A percentile compares a stretch with the other conserved stretches of the same genome.
These are phyloP conservation scores for Kingdonia uniflora DNA, from an alignment of 164 flowering plant species.

Conservation along the genomic window DNA sequence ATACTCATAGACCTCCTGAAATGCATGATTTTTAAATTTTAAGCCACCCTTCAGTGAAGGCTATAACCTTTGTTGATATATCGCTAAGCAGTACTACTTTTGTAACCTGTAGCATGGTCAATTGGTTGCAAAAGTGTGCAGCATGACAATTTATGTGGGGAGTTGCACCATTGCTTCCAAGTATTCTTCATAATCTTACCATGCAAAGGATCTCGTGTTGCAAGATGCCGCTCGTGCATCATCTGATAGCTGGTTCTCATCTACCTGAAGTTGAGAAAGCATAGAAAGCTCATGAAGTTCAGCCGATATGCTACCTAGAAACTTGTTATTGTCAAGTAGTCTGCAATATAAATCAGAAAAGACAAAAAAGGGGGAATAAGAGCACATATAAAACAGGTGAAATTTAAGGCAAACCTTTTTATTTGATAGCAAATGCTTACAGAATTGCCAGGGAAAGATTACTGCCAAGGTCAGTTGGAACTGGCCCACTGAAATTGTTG, in stretches of 20 bases:
- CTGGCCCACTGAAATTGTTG: slow-evolving; percentile 48
- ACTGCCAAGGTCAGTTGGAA: slow-evolving; percentile 39
- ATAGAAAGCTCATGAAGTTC: slow-evolving; percentile 28
- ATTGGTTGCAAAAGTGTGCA: no score
- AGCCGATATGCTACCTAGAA: slow-evolving; percentile 31
- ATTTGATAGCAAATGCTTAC: slow-evolving; percentile 26
- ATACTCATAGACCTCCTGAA: no score
- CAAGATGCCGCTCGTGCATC: slow-evolving; percentile 18
- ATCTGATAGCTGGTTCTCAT: slow-evolving; percentile 20
- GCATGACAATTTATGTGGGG: no score
- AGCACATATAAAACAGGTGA: slow-evolving; percentile 5
- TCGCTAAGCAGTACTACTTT: no score
- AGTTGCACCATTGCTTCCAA: no score
- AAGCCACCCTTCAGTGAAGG: no score
- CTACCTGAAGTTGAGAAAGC: slow-evolving; percentile 35
- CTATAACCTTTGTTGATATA: no score
- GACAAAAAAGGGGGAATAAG: neutral
- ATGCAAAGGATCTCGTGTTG: slow-evolving; percentile 8
- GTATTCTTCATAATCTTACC: slow-evolving; percentile 21
- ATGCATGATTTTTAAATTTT: no score
- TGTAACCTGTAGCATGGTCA: no score
- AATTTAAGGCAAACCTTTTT: slow-evolving; percentile 1
- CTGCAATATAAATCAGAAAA: slow-evolving; percentile 26
- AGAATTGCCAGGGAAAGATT: slow-evolving; percentile 36
- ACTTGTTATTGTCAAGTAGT: slow-evolving; percentile 38